Percentiles rank a stretch among this genome's conserved stretches.
These are phyloP conservation scores for Intubia oerlemansii DNA, from an alignment of 2,329 filamentous ascomycete species.

Conservation along the genomic window DNA sequence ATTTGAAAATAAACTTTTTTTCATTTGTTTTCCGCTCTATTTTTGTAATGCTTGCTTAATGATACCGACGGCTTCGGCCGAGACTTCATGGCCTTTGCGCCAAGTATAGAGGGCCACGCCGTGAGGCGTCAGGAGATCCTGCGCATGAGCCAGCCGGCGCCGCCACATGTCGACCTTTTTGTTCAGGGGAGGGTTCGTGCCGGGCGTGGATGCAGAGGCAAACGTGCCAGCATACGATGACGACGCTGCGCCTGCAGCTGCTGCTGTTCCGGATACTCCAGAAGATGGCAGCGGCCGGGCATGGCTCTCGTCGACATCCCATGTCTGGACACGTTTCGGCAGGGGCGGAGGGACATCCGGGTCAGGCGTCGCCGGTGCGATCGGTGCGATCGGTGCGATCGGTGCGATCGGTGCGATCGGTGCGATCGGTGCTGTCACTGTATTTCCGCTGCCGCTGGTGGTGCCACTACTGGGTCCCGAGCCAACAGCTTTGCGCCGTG, in stretches of 20 bases:
- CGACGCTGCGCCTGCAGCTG: too few relatives aligned
- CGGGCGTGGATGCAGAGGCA: neutral
- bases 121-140: conserved; percentile 34
- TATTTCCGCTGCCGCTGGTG: conserved; percentile 3
- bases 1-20: too few relatives aligned
- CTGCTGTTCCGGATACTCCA: too few relatives aligned
- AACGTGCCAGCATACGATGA: too few relatives aligned
- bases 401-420: too few relatives aligned
- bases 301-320: neutral
- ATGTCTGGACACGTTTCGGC: conserved; percentile 3
- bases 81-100: conserved; percentile 50
- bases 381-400: too few relatives aligned
- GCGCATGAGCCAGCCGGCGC: conserved; percentile 42
- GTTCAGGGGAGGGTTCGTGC: conserved; percentile 17
- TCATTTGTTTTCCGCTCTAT: neutral
- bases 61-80: conserved; percentile 41
- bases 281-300: too few relatives aligned
- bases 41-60: conserved; percentile 26
- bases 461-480: conserved; percentile 15
- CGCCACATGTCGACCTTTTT: conserved; percentile 58
- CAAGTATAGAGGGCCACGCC: conserved; percentile 53
- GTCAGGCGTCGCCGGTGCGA: too few relatives aligned
- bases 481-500: conserved; percentile 1
- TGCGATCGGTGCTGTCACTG: too few relatives aligned
- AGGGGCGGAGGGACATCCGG: conserved; percentile 4